Base-by-base conservation (phyloP, 2,329 filamentous ascomycete genomes). In the Aspergillus oerlinghausenensis region DNA sequence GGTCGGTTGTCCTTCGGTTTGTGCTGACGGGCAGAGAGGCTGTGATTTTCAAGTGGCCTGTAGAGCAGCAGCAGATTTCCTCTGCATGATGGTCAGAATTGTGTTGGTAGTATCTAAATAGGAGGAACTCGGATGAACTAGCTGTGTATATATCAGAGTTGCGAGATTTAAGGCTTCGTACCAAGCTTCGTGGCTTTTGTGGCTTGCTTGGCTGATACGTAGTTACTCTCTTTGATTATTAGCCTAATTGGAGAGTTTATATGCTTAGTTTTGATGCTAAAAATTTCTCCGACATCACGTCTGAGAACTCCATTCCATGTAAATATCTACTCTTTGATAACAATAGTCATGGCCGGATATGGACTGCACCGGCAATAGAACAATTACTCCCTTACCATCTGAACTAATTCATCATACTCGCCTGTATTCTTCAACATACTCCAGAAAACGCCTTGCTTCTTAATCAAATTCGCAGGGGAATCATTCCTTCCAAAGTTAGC, bases 1-100 rank as follows among this genome's bases (percentile, higher is more conserved):
- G 72, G 11, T 70, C 65, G 3, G 70, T 70, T 9, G 68, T 73
- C 6, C 49, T 67, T 11, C 55, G 60, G 6, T 70, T 77, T 21
- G 68, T 64, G 0, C 62, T 76, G 64, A 70, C 66, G 3, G 74
- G 74, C 0, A 60, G 66, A 11, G 65, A 63, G 25, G 65, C 60
- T 1, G 65, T 68, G 6, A 56, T 77, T 51, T 59, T 67, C 17
- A 67, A 71, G 55, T 76, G 73, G 73, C 73, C 73, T 2, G 50
- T 60, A 58, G 66, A 65, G 38, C 14, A 65, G 35, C 64, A 65
- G 49, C 62, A 61, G 35, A 51, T 50, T 51, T 26, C 38, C 0
- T 25, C 48, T 51, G 26, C 28, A 40, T 43, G 40, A 43, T 43
- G n/a, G 3, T 10, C 4, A 11, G 8, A 43, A 5, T 9, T 43